These are phyloP conservation scores for Parietichytrium sp. DNA, from an alignment of 108 stramenopile species.

Conservation along the genomic window DNA sequence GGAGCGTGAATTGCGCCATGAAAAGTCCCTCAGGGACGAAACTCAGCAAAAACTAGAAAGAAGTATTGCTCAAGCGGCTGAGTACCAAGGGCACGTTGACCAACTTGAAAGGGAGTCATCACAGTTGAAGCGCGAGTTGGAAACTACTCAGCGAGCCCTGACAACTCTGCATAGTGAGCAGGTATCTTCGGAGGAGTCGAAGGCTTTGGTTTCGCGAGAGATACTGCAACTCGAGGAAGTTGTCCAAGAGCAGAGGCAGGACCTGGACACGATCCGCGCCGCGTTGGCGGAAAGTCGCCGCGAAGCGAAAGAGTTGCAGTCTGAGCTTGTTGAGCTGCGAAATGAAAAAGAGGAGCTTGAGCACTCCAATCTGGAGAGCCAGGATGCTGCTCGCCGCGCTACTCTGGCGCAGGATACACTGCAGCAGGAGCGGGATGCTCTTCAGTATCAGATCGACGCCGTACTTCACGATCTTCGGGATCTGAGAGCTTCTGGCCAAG, in stretches of 20 bases:
- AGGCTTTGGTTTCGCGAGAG: neutral
- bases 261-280: neutral
- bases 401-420: neutral
- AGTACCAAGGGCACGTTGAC: neutral
- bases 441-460: neutral
- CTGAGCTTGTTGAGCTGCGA: neutral
- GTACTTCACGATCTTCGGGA: neutral
- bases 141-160: neutral
- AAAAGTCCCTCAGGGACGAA: neutral
- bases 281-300: neutral
- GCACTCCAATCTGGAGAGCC: neutral
- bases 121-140: neutral
- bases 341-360: neutral
- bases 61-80: too few relatives aligned
- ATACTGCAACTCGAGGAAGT: neutral
- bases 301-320: neutral
- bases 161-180: neutral
- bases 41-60: neutral
- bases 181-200: neutral
- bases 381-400: neutral
- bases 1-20: neutral
- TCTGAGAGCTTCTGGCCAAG: neutral
- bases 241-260: neutral
- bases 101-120: neutral
- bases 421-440: neutral